Conservation (phyloP, 2,329 filamentous ascomycete genomes). For the Fusarium proliferatum region DNA sequence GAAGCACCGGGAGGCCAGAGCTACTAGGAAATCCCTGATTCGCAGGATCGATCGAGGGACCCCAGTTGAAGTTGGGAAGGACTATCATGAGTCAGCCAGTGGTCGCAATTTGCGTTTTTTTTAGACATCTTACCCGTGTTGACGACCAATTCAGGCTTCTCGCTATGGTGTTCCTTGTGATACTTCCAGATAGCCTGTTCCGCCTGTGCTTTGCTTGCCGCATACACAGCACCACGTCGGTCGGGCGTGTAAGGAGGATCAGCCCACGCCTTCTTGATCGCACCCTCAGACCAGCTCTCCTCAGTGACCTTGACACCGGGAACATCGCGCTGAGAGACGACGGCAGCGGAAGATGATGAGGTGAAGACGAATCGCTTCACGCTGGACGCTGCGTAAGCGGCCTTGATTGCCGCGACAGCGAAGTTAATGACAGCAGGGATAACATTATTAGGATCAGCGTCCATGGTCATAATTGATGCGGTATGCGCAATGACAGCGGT, state of each 20-base stretch:
- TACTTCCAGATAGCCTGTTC: conserved; percentile 55
- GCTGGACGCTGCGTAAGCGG: conserved; percentile 48
- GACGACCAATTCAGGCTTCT: conserved; percentile 44
- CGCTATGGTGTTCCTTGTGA: conserved; percentile 23
- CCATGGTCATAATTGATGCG: conserved; percentile 50
- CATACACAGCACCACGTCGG: conserved; percentile 47
- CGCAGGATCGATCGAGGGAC: conserved; percentile 31
- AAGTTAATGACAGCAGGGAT: conserved; percentile 50
- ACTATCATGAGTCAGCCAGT: conserved; percentile 10
- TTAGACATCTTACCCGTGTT: conserved; percentile 28
- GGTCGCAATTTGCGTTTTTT: fast-evolving
- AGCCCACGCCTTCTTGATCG: conserved; percentile 50
- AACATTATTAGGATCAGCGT: conserved; percentile 52
- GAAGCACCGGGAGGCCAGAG: conserved; percentile 15
- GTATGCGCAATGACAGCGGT: conserved; percentile 52
- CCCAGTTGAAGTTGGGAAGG: conserved; percentile 46
- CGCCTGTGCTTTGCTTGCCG: conserved; percentile 52
- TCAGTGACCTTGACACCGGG: conserved; percentile 12
- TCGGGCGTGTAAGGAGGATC: conserved; percentile 49
- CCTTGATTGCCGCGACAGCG: conserved; percentile 47
- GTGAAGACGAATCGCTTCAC: conserved; percentile 54
- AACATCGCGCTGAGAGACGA: not conserved
- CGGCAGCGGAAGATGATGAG: conserved; percentile 22
- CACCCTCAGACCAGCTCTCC: conserved; percentile 50
- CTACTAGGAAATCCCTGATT: conserved; percentile 42